Evolutionary conservation across 805 yeast genomes (phyloP).

Genomic region (Allodekkera sacchari): DNA sequence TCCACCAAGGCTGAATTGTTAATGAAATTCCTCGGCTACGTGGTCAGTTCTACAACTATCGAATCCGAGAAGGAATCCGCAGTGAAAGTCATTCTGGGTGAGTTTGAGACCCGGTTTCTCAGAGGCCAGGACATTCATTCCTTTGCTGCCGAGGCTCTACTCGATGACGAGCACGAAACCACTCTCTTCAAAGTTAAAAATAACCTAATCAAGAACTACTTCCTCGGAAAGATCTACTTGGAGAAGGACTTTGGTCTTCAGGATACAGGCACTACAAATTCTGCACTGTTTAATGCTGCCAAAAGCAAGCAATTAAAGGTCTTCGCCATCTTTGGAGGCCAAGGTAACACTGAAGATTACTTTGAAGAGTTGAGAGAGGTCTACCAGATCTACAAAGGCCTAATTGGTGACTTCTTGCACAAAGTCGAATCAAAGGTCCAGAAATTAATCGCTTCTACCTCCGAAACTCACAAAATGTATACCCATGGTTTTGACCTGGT

Average conservation of each 20-base stretch:
- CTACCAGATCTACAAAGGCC: conserved; percentile 66
- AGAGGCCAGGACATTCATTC: conserved; percentile 79
- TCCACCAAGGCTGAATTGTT: conserved; percentile 77
- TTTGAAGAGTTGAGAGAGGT: conserved; percentile 91
- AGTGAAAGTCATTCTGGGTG: conserved; percentile 60
- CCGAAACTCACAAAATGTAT: conserved; percentile 77
- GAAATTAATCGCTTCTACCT: conserved; percentile 58
- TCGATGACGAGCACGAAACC: conserved; percentile 52
- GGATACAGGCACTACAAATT: conserved; percentile 8
- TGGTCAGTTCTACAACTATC: conserved; percentile 24
- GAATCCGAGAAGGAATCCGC: conserved; percentile 40
- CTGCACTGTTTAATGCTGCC: conserved; percentile 54
- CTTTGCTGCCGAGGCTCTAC: conserved; percentile 65
- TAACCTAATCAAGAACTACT: conserved; percentile 71
- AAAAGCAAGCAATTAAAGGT: conserved; percentile 49
- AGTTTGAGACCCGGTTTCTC: conserved; percentile 77
- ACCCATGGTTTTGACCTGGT: conserved; percentile 89
- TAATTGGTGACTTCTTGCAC: conserved; percentile 62
- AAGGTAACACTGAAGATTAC: conserved; percentile 96
- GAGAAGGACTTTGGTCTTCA: conserved; percentile 18
- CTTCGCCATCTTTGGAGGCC: conserved; percentile 94
- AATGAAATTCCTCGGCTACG: conserved; percentile 74
- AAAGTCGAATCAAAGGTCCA: conserved; percentile 64
- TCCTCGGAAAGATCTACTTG: conserved; percentile 29
- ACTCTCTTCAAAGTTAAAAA: conserved; percentile 61